Conservation (phyloP, 2,329 filamentous ascomycete species). For the Dendryphion nanum region DNA sequence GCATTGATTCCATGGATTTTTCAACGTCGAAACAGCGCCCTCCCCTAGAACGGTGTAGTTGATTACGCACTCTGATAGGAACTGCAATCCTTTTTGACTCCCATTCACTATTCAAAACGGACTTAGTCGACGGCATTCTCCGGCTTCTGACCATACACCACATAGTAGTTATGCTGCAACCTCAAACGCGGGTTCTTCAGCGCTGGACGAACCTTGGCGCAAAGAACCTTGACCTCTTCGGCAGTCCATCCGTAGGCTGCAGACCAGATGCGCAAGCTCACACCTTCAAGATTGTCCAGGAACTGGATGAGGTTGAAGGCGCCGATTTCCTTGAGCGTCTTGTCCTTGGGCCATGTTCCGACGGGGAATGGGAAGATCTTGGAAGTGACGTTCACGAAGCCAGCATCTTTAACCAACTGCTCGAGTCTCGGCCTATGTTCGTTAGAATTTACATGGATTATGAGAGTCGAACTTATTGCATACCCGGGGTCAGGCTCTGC, state of each 20-base stretch:
- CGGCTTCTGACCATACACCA: conserved; percentile 21
- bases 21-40: no score
- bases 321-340: conserved; percentile 25
- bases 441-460: background rate
- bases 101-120: no score
- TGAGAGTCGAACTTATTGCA: background rate
- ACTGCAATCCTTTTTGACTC: no score
- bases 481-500: conserved; percentile 41
- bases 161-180: conserved; percentile 26
- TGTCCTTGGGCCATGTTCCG: conserved; percentile 26
- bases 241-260: conserved; percentile 15
- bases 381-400: conserved; percentile 20
- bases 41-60: no score
- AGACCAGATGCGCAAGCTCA: conserved; percentile 16
- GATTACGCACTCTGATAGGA: no score
- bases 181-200: conserved; percentile 21
- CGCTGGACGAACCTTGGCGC: conserved; percentile 17
- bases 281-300: conserved; percentile 25
- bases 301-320: conserved; percentile 23
- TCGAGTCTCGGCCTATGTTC: conserved; percentile 18
- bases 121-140: conserved; percentile 11
- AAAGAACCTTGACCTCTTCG: conserved; percentile 23
- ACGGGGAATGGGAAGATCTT: conserved; percentile 19
- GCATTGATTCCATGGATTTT: no score
- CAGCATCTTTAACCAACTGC: conserved; percentile 21